Conservation (phyloP, 768 basidiomycete species). For the Auriscalpium microsporum region DNA sequence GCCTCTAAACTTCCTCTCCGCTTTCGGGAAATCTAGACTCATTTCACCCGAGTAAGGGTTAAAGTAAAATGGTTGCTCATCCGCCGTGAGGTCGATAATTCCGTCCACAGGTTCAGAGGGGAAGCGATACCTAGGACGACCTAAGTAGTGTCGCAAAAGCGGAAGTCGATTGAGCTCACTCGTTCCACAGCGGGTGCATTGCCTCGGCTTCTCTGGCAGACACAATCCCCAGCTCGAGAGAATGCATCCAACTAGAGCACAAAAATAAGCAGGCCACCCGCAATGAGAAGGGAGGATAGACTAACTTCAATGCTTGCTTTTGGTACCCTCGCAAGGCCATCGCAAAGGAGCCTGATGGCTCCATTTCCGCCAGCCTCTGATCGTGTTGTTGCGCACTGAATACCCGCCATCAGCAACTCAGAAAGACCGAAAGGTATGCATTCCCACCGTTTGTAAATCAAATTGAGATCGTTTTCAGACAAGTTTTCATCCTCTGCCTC, state of each 20-base stretch:
- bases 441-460: conserved; percentile 75
- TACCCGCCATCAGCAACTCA: neutral
- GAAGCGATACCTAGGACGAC: conserved; percentile 56
- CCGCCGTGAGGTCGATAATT: conserved; percentile 71
- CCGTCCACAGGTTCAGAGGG: conserved; percentile 49
- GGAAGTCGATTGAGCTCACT: conserved; percentile 40
- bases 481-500: conserved; percentile 76
- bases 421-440: neutral
- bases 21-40: conserved; percentile 75
- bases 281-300: neutral
- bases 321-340: conserved; percentile 80
- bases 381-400: conserved; percentile 80
- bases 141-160: conserved; percentile 5
- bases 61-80: conserved; percentile 78
- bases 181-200: conserved; percentile 92
- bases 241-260: conserved; percentile 78
- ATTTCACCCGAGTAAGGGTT: conserved; percentile 90
- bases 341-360: conserved; percentile 69
- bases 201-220: conserved; percentile 62
- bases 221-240: conserved; percentile 67
- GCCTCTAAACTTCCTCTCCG: conserved; percentile 67
- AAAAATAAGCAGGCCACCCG: neutral
- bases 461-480: conserved; percentile 68
- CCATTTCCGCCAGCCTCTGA: conserved; percentile 66
- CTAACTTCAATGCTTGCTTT: conserved; percentile 80